Base-by-base conservation (phyloP, 176 grass and related monocot genomes). In the Hsuehochloa calcarea region DNA sequence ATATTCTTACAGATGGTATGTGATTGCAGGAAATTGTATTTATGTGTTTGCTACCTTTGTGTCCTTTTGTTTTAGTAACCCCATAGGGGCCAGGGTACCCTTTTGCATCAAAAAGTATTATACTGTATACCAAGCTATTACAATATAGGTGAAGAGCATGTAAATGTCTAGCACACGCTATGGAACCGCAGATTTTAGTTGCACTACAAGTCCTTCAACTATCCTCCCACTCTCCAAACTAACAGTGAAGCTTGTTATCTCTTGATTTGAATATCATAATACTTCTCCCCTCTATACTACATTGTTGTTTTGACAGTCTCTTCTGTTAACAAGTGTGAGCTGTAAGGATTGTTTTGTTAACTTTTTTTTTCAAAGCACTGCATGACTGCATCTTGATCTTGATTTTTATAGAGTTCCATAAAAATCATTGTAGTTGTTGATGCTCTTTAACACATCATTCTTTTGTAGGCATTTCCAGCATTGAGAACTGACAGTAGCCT, bases 1-100 rank as follows among this genome's bases (percentile, higher is more conserved):
- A 92, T 99, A 84, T 99, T 91, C 91, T 75, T 94, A 52, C 96
- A 99, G 80, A 99, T 99, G 96, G 96, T 99, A 87, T 89, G 91
- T 85, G 15, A 37, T 71, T 71, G n/a, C 11, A 65, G 54, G 39
- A 61, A 69, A 63, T 12, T 59, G n/a, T 47, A 49, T 80, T 65
- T 87, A 19, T 72, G 17, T 77, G 50, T 45, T 77, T 71, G 19
- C 23, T n/a, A 47, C 2, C 0, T 67, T 26, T 77, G 22, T 72
- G 19, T 62, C 23, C 40, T 62, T 83, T 34, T 47, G 6, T 72
- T 80, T 47, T 65, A 34, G 43, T 35, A n/a, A 79, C 49, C 60
- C 60, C 25, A 34, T 26, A 49, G 10, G 38, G 10, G 74, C 52
- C 41, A 5, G 11, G 20, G 31, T 35, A 35, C 0, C 13, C 12